These are phyloP conservation scores for Acacia acuminata DNA, from an alignment of 306 rosid species.

Conservation along the genomic window DNA sequence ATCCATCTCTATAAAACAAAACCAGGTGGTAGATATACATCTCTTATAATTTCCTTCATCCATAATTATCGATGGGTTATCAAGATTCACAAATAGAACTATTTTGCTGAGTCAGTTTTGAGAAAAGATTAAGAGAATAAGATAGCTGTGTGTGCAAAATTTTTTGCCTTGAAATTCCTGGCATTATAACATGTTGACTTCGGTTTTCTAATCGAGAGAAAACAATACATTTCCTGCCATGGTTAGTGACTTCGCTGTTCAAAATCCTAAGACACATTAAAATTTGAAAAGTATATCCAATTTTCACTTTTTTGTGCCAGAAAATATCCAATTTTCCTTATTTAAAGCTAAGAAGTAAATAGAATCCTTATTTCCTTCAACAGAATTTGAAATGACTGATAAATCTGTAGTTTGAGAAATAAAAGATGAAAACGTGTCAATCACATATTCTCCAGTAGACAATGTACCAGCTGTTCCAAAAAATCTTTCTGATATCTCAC, in stretches of 20 bases:
- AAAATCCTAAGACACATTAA: conserved; percentile 12
- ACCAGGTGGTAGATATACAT: neutral
- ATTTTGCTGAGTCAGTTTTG: conserved; percentile 8
- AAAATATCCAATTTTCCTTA: neutral
- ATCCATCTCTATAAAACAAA: conserved; percentile 13
- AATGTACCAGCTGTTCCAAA: conserved; percentile 71
- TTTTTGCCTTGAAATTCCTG: neutral
- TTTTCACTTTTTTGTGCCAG: neutral
- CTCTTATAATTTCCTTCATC: neutral
- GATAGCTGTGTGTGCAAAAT: neutral
- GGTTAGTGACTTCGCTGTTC: conserved; percentile 14
- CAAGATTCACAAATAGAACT: conserved; percentile 8
- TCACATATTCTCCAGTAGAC: conserved; percentile 8
- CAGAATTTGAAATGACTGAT: neutral
- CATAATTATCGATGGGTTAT: neutral
- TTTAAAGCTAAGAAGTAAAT: conserved; percentile 5
- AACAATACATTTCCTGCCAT: conserved; percentile 18
- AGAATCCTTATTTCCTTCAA: neutral
- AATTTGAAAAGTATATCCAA: conserved; percentile 1
- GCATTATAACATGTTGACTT: conserved; percentile 18
- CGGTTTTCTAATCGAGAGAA: conserved; percentile 12
- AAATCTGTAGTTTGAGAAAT: neutral
- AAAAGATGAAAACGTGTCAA: conserved; percentile 8
- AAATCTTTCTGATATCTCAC: conserved; percentile 64
- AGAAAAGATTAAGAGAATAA: neutral